Conservation (phyloP, 306 rosid species). For the Prunus armeniaca region DNA sequence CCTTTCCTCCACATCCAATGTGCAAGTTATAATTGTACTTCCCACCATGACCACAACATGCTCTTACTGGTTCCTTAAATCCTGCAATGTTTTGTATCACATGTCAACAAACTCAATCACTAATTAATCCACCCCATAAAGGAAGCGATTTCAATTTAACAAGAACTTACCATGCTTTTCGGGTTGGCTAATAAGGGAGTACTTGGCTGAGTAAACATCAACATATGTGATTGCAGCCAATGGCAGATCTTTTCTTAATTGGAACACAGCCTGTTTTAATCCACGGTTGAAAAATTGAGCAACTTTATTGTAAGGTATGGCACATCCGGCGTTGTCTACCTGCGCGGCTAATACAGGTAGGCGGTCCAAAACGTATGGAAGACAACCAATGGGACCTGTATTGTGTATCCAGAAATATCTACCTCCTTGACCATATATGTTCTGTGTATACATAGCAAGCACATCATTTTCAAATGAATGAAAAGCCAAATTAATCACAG, state of each 20-base stretch:
- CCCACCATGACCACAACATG: slow-evolving; percentile 37
- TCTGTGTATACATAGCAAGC: slow-evolving; percentile 12
- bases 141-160: not conserved
- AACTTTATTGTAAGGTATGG: slow-evolving; percentile 47
- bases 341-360: slow-evolving; percentile 14
- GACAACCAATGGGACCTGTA: slow-evolving; percentile 73
- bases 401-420: slow-evolving; percentile 72
- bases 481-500: not conserved
- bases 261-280: slow-evolving; percentile 43
- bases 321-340: slow-evolving; percentile 49
- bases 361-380: slow-evolving; percentile 41
- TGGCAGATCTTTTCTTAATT: slow-evolving; percentile 46
- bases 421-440: slow-evolving; percentile 51
- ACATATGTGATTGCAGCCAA: slow-evolving; percentile 54
- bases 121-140: not conserved
- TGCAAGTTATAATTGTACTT: slow-evolving; percentile 26
- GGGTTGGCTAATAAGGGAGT: slow-evolving; percentile 28
- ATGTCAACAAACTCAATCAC: not conserved
- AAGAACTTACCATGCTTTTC: slow-evolving; percentile 23
- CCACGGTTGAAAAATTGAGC: slow-evolving; percentile 46
- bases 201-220: slow-evolving; percentile 37
- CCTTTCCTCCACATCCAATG: slow-evolving; percentile 29
- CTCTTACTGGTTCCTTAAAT: slow-evolving; percentile 14
- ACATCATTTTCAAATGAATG: not conserved
- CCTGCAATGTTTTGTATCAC: slow-evolving; percentile 3